Evolutionary conservation across 1,284 basidiomycete genomes (phyloP), one percentile per base, ranked within the genome.

Genomic region (Ganoderma multipileum): DNA sequence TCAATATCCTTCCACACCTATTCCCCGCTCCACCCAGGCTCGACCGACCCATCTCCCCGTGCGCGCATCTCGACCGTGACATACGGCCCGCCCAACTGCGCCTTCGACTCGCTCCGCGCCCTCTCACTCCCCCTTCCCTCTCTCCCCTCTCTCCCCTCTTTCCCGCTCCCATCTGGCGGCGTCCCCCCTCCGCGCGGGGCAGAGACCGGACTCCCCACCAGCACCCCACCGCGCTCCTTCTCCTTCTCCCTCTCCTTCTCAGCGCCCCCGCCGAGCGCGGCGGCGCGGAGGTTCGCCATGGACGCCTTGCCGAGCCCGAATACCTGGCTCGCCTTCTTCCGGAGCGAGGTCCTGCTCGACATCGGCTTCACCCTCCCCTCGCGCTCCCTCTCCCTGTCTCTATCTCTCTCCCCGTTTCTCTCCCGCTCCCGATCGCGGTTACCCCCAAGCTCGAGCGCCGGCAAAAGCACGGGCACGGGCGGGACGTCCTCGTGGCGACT

Each of bases 241-340:
- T 54, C 60, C 14, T 14, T 26, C 12, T 47, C 41, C 28, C 28
- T 44, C 12, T 57, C 61, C 18, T 18, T 26, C 12, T 47, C 41
- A 9, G 28, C 41, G 39, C 23, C 57, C 23, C 59, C 62, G 28
- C 62, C 58, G 14, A 72, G 63, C 57, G 71, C 67, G 28, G 71
- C 68, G 1, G 71, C 65, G 36, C 70, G 70, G 12, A 72, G 60
- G 60, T 62, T 71, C 26, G 71, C 71, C 30, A 71, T 65, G 3
- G 68, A 70, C 36, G 69, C 69, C 58, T 61, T 68, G 52, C 69
- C 65, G 33, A 72, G 63, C 62, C 67, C 69, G 55, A 72, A 72
- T 23, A 72, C 67, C 65, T 72, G 71, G 55, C 71, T 72, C 47
- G 71, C 71, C 62, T 72, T 72, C 69, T 72, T 71, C 64, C 66